A percentile compares a stretch with the other conserved stretches of the same genome.
Conservation (phyloP, 2,329 filamentous ascomycete species). For the Calonectria ilicicola region DNA sequence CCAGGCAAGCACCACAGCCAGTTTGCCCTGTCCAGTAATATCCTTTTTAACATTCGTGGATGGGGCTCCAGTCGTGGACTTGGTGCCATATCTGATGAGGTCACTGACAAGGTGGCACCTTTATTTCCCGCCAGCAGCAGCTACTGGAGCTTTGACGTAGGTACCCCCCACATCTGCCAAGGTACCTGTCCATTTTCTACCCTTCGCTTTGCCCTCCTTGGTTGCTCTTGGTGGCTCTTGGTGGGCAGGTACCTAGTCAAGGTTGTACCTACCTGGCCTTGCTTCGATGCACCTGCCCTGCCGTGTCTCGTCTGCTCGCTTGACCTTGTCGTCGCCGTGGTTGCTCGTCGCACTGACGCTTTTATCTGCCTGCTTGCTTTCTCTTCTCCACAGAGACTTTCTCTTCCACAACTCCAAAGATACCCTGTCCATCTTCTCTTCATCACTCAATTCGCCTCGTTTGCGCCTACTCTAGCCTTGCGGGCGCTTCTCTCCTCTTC, state of each 20-base stretch:
- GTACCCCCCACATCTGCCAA: not conserved
- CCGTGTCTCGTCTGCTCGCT: slow-evolving; percentile 18
- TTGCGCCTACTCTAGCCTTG: not conserved
- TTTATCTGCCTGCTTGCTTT: slow-evolving; percentile 14
- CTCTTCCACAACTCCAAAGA: slow-evolving; percentile 17
- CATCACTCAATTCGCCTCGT: slow-evolving; percentile 13
- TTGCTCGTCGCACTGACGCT: slow-evolving; percentile 6
- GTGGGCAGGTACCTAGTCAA: not conserved
- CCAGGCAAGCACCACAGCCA: not conserved
- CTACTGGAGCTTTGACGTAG: slow-evolving; percentile 2
- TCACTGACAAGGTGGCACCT: slow-evolving; percentile 12
- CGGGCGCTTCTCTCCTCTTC: slow-evolving; percentile 12
- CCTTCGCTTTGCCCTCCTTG: not conserved
- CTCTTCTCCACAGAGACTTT: slow-evolving; percentile 1
- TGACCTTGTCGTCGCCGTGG: slow-evolving; percentile 1
- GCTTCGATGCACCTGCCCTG: slow-evolving; percentile 18
- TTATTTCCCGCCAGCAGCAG: slow-evolving; percentile 4
- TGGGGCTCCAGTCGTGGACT: not conserved
- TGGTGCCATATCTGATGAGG: not conserved
- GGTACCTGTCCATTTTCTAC: not conserved
- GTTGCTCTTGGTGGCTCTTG: too few relatives aligned
- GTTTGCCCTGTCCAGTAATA: not conserved
- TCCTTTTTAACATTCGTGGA: slow-evolving; percentile 7
- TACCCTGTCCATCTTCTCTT: slow-evolving; percentile 8
- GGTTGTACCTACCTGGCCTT: not conserved